phyloP scores from a whole-genome alignment of 2,329 filamentous ascomycete species.

The Ophiostoma sp. region DNA sequence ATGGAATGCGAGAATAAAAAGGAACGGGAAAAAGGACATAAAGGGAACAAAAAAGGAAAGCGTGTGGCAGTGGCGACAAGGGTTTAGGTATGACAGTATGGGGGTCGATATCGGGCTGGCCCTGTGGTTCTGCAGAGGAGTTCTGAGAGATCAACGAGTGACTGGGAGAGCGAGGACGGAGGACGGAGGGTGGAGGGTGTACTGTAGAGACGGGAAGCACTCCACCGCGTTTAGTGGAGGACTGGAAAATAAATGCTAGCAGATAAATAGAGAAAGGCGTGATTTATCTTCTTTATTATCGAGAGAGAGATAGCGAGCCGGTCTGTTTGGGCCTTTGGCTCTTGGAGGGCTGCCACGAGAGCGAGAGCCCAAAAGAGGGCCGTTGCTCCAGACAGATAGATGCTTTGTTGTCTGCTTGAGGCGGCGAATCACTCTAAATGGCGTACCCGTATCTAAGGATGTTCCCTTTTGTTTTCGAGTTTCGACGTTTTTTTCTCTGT shows the following conservation, averaged over 20 bases:
- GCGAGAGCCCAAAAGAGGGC: neutral
- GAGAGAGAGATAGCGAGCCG: conserved; percentile 1
- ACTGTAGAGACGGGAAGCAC: neutral
- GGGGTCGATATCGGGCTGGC: conserved; percentile 19
- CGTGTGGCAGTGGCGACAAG: conserved; percentile 9
- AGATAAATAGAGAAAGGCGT: neutral
- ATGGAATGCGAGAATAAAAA: neutral
- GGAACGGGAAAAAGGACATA: neutral
- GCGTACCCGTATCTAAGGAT: neutral
- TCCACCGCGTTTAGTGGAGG: neutral
- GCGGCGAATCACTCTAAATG: conserved; percentile 5
- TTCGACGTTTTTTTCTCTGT: neutral
- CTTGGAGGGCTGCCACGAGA: neutral
- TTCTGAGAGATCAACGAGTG: conserved; percentile 1
- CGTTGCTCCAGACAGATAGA: neutral
- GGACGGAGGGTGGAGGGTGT: neutral
- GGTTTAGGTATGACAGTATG: conserved; percentile 16
- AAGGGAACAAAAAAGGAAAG: neutral
- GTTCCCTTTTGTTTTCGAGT: neutral
- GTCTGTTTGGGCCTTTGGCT: neutral
- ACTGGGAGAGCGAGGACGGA: conserved; percentile 18
- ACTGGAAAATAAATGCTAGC: neutral
- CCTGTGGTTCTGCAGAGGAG: neutral
- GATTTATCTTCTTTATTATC: neutral
- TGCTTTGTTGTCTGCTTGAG: conserved; percentile 8